Evolutionary conservation across 306 rosid genomes (phyloP).

Genomic region (Gleditsia sinensis): DNA sequence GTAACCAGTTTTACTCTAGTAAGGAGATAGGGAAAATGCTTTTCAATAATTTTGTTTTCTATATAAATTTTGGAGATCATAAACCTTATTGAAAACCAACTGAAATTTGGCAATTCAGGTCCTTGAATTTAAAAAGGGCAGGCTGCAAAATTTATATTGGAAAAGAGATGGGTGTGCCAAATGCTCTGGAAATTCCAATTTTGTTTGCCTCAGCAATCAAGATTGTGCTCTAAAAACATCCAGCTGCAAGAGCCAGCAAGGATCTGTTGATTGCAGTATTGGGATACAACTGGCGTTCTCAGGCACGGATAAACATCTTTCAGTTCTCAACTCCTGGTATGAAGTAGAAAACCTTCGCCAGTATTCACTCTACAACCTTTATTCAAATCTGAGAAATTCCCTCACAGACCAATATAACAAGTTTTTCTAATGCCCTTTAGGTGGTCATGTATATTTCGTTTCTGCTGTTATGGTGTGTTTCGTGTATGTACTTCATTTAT

Average conservation of each 20-base stretch:
- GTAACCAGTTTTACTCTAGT: conserved; percentile 96
- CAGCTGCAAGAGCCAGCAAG: conserved; percentile 65
- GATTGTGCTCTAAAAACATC: conserved; percentile 74
- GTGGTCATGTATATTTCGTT: not conserved
- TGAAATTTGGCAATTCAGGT: conserved; percentile 49
- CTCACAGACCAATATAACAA: conserved; percentile 34
- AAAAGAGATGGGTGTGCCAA: conserved; percentile 79
- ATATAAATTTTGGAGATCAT: conserved; percentile 12
- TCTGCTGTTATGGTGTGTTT: not conserved
- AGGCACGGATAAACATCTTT: conserved; percentile 88
- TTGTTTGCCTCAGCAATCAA: conserved; percentile 82
- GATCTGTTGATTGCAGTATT: conserved; percentile 83
- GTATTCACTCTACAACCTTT: conserved; percentile 75
- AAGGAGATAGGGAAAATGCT: conserved; percentile 26
- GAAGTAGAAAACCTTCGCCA: conserved; percentile 91
- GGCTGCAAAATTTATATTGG: conserved; percentile 88
- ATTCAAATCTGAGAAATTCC: conserved; percentile 72
- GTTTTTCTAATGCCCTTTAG: not conserved
- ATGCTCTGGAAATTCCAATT: conserved; percentile 59
- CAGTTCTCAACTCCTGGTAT: conserved; percentile 93
- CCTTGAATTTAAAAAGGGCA: conserved; percentile 85
- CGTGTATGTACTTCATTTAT: not conserved
- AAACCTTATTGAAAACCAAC: conserved; percentile 6
- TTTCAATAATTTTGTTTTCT: conserved; percentile 16
- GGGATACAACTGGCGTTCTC: conserved; percentile 93